Evolutionary conservation across 352 stramenopile species (phyloP).

Genomic region (Pythium aphanidermatum): DNA sequence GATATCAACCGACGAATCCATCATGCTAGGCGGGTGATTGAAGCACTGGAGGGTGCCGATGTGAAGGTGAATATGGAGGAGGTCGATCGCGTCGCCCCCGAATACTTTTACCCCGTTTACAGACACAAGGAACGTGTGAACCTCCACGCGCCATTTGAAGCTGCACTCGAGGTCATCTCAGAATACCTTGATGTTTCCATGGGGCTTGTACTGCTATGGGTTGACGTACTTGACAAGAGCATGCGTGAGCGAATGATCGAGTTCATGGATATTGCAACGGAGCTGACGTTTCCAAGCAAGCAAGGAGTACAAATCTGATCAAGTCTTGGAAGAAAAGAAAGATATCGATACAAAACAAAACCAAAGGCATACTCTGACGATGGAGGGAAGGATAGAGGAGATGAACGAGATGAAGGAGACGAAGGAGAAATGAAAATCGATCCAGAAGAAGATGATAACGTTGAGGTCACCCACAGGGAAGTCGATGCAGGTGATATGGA

Average conservation of each 20-base stretch:
- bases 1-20: constrained; percentile 50
- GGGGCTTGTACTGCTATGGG: constrained; percentile 25
- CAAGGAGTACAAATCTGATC: background rate
- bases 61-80: constrained; percentile 4
- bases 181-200: constrained; percentile 61
- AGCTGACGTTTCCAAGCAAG: background rate
- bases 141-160: constrained; percentile 55
- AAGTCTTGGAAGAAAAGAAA: background rate
- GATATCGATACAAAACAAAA: too few species aligned
- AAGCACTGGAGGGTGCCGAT: constrained; percentile 5
- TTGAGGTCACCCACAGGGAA: too few species aligned
- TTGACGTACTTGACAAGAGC: constrained; percentile 8
- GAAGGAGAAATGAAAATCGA: too few species aligned
- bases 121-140: constrained; percentile 1
- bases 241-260: background rate
- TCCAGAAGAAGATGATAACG: too few species aligned
- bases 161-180: constrained; percentile 51
- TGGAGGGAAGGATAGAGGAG: background rate
- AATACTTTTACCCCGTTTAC: constrained; percentile 56
- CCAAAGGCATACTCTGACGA: too few species aligned
- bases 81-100: constrained; percentile 7
- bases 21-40: constrained; percentile 19
- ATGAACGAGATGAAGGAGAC: background rate
- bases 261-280: constrained; percentile 1
- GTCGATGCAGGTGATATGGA: background rate